Base-by-base conservation (phyloP, 768 basidiomycete genomes). In the Calocybe indica region DNA sequence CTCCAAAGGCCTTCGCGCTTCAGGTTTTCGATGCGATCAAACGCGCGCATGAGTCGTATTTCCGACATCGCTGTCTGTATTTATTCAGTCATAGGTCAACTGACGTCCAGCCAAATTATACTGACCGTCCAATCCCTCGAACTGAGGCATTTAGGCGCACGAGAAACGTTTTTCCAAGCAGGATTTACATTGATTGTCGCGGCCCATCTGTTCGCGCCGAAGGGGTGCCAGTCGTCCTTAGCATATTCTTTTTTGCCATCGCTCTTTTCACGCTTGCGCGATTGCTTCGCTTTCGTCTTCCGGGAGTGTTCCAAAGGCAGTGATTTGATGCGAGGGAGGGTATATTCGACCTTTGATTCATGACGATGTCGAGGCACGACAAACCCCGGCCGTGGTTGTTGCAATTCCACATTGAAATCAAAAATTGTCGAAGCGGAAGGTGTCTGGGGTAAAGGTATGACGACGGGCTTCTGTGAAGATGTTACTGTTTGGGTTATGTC, bases 1-100 rank as follows among this genome's bases (percentile, higher is more conserved):
- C 88, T 87, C 95, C 96, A 99, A 33, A 80, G 72, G 3, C 83
- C 84, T 8, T 76, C 78, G 28, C 79, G 75, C 63, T 96, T 94
- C 49, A 97, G 75, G 29, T 70, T 63, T 50, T 98, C 93, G 41
- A 99, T 83, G 8, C 86, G 78, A 40, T 94, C 91, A 52, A 96
- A 74, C 1, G 91, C 82, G 37, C 89, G 80, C 31, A 88, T 64
- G 32, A 94, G 73, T 51, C 84, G 76, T 49, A 95, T 59, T 59
- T 97, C 94, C 22, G 22, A 22, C 22, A 22, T 22, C 22, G 22
- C 22, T 22, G 22, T 22, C 22, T 22, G 22, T 22, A 2, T 22
- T 22, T 22, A 22, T 22, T 22, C 30, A 39, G n/a, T 48, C 31
- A 37, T 10, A 49, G 12, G 11, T 50, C 14, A 40, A 44, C 31